Evolutionary conservation across 805 yeast genomes (phyloP).

Genomic region (Kodamaea neixiangensis): DNA sequence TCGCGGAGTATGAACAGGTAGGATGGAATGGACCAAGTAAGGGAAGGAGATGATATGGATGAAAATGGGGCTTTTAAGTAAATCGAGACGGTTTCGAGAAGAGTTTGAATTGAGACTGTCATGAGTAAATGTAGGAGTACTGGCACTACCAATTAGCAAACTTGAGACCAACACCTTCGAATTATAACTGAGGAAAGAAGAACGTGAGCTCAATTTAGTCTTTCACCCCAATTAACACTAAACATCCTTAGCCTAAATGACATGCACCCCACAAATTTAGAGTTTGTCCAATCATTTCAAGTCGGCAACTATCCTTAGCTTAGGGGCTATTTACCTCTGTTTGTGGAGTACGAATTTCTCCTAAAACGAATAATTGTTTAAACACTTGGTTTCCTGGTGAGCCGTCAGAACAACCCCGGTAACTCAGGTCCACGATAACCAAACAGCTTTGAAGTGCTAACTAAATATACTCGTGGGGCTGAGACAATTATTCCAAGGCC

Average conservation of each 20-base stretch:
- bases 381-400: neutral
- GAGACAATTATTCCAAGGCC: neutral
- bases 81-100: no score
- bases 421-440: neutral
- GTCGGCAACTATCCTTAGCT: neutral
- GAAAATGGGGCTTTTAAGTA: no score
- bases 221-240: no score
- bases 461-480: neutral
- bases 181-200: no score
- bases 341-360: neutral
- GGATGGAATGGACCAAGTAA: neutral
- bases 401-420: neutral
- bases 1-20: neutral
- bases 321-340: no score
- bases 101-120: neutral
- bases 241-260: neutral
- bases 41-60: no score
- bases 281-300: neutral
- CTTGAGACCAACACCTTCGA: neutral
- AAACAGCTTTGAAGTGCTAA: neutral
- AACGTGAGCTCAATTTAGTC: no score
- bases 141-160: no score
- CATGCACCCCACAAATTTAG: neutral
- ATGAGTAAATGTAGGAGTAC: neutral
- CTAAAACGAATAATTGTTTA: no score